Base-by-base conservation (phyloP, 805 yeast species). In the Yamadazyma scolyti region DNA sequence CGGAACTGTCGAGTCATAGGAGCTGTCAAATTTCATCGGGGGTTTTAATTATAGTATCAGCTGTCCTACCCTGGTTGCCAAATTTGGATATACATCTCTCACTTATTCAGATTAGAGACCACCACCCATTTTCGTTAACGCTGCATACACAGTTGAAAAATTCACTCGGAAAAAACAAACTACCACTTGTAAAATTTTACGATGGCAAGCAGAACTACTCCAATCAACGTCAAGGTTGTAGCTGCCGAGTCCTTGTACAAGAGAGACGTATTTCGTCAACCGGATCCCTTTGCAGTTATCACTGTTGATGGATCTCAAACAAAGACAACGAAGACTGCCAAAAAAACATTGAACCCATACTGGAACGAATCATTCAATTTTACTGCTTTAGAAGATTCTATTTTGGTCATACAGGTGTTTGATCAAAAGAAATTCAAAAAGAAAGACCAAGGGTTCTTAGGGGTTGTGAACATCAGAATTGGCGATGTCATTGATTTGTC, bases 231-330 rank as follows among this genome's bases (percentile, higher is more conserved):
- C 23, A 80, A 82, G 52, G 75, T 93, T 23, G 90, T 93, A 25
- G 97, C 97, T 10, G 97, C 97, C 9, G 98, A 93, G 57, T 85
- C 95, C 16, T 78, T 93, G 35, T 87, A 86, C 60, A 93, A 93
- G 61, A 74, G 99, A 42, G 99, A 93, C 58, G 89, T 93, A 15
- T 86, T 89, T 56, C 78, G 95, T 35, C 84, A 89, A 40, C 98
- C 99, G 2, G 98, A 93, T 58, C 98, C 99, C 8, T 93, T 93
- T 64, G 96, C 97, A 2, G 97, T 93, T 20, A 68, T 93, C 40
- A 90, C 97, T 9, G 89, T 93, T n/a, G 98, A 93, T 58, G 97
- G 97, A 4, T 79, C 85, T 13, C 98, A 93, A 55, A 93, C 97
- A 2, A 87, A 87, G 52, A 83, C 96, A 12, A 93, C 99, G 2